Evolutionary conservation across 805 yeast species (phyloP).

Genomic region (Candida saitoana): DNA sequence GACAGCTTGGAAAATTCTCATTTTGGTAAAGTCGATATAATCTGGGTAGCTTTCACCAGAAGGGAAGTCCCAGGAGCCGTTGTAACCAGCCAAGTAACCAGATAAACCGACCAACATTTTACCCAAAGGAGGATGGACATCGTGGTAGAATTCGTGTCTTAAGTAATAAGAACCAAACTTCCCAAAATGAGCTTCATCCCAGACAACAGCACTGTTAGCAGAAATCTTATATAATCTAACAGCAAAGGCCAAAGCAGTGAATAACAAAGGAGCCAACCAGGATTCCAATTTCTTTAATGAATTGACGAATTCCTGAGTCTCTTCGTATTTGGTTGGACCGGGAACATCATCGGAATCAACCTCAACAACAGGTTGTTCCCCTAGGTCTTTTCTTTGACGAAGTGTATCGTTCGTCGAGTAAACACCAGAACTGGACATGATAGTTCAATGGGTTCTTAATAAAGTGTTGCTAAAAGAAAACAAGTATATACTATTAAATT

Average conservation of each 20-base stretch:
- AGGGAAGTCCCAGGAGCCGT: slow-evolving; percentile 70
- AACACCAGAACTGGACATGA: slow-evolving; percentile 22
- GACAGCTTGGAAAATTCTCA: slow-evolving; percentile 69
- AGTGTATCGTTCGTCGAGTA: slow-evolving; percentile 15
- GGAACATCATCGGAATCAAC: slow-evolving; percentile 15
- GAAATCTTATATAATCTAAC: slow-evolving; percentile 61
- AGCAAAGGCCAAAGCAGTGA: slow-evolving; percentile 67
- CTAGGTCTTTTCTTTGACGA: slow-evolving; percentile 14
- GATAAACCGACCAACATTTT: slow-evolving; percentile 76
- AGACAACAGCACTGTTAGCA: slow-evolving; percentile 56
- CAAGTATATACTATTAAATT: background rate
- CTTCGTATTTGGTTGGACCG: slow-evolving; percentile 22
- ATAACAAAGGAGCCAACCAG: slow-evolving; percentile 52
- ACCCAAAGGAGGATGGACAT: slow-evolving; percentile 86
- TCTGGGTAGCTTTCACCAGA: slow-evolving; percentile 65
- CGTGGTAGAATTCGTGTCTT: slow-evolving; percentile 76
- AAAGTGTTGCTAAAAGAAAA: slow-evolving; percentile 7
- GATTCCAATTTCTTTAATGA: slow-evolving; percentile 31
- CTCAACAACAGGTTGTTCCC: slow-evolving; percentile 4
- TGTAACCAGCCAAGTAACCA: slow-evolving; percentile 78
- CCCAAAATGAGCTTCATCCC: slow-evolving; percentile 93
- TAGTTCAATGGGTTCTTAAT: background rate
- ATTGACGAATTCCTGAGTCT: slow-evolving; percentile 24
- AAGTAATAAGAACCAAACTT: slow-evolving; percentile 79
- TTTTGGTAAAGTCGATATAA: slow-evolving; percentile 52